phyloP scores from a whole-genome alignment of 179 eudicot genomes.

The Camellia oleifera region DNA sequence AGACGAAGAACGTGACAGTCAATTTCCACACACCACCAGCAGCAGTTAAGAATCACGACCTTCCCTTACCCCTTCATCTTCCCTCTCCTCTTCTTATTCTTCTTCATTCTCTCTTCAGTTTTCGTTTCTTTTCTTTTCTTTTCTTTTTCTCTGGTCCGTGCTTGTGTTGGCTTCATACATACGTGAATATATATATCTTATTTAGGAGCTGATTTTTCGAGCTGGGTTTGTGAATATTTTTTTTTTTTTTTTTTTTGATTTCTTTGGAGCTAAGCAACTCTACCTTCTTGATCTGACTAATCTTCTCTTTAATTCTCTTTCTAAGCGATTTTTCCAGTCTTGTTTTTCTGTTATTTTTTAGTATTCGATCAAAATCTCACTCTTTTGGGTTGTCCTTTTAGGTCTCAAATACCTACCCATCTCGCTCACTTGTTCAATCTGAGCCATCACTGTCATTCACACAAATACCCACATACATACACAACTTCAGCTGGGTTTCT shows the following conservation, averaged over 20 bases:
- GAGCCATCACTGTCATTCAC: background rate
- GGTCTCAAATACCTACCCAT: background rate
- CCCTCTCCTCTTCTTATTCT: background rate
- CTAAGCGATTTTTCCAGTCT: background rate
- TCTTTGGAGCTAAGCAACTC: constrained; percentile 20
- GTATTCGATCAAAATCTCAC: too few relatives aligned
- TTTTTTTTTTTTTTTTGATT: background rate
- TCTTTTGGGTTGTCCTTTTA: background rate
- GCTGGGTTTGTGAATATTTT: background rate
- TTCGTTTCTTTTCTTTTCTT: background rate
- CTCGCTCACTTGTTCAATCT: background rate
- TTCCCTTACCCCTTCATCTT: constrained; percentile 12
- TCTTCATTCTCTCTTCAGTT: constrained; percentile 3
- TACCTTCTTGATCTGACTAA: background rate
- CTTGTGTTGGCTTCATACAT: background rate
- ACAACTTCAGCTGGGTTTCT: constrained; percentile 4
- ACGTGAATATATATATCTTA: background rate
- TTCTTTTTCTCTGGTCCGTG: background rate
- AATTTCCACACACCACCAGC: constrained; percentile 13
- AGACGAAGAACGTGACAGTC: constrained; percentile 31
- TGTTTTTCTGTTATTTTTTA: too few relatives aligned
- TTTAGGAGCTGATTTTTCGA: background rate
- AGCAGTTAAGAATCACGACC: constrained; percentile 23
- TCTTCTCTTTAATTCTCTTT: background rate
- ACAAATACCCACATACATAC: background rate